Conservation (phyloP, 2,329 filamentous ascomycete genomes). For the Exophiala phaeomuriformis region DNA sequence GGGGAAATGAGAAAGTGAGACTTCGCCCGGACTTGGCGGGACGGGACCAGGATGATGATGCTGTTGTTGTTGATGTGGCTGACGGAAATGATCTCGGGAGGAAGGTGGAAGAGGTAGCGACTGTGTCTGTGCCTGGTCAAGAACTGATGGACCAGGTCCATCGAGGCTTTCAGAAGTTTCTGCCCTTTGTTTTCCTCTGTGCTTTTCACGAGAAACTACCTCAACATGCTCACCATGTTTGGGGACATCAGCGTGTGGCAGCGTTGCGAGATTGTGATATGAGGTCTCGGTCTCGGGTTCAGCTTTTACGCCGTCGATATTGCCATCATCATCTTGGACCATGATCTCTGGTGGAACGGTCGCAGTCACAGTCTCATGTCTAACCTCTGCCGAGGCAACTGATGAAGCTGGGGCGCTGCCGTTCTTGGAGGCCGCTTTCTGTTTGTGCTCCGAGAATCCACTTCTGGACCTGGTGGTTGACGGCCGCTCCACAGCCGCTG, state of each 20-base stretch:
- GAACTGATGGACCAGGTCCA: constrained; percentile 17
- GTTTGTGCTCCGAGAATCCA: constrained; percentile 4
- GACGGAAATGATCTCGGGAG: constrained; percentile 1
- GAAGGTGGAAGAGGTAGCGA: constrained; percentile 12
- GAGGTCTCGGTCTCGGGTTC: constrained; percentile 2
- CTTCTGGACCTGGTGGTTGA: constrained; percentile 9
- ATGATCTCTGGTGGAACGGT: constrained; percentile 1
- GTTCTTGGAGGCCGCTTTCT: constrained; percentile 10
- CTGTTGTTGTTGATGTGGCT: neutral
- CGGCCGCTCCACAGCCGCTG: constrained; percentile 1
- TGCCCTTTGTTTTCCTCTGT: constrained; percentile 4
- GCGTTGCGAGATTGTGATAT: constrained; percentile 14
- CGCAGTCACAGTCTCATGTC: constrained; percentile 4
- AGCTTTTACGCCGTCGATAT: neutral
- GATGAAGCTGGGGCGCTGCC: constrained; percentile 17
- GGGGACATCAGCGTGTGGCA: neutral
- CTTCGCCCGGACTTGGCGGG: constrained; percentile 21
- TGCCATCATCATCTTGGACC: constrained; percentile 3
- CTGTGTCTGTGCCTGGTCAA: constrained; percentile 7
- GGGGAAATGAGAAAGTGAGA: constrained; percentile 21
- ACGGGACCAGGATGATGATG: neutral
- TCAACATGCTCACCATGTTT: neutral
- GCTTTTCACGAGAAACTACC: neutral
- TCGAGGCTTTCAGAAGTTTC: neutral
- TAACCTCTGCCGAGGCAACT: constrained; percentile 17